Evolutionary conservation across 441 rosid species (phyloP), one percentile per base, ranked within the genome.

Genomic region (Populus tomentosa): DNA sequence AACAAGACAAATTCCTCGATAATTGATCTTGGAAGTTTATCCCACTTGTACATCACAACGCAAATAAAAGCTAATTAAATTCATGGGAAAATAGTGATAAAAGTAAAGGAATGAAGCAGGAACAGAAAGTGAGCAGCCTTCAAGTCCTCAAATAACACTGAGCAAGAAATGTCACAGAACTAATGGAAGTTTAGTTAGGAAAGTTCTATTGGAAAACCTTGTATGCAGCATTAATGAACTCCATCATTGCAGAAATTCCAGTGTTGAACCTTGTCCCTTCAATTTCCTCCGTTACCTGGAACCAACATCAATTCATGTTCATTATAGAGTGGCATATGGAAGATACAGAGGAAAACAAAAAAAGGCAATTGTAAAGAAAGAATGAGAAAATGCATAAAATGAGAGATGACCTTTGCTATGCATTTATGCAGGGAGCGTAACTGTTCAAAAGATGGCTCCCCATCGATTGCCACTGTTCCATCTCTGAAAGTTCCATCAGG

Each of bases 241-340:
- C 99, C 99, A 96, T 94, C 98, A 96, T 94, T 78, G 97, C 94
- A 71, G 99, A 96, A 82, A 96, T 94, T 67, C 98, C 98, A 0
- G 99, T 94, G 88, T 92, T 96, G 82, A 96, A 96, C 81, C 99
- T 73, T 26, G 97, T 96, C 32, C 89, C 95, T 88, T 94, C 97
- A 38, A 89, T 89, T 86, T 96, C 99, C 84, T 96, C 98, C 0
- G 92, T 90, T 70, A 96, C 97, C 99, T 94, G 88, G 78, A 70
- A 59, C 62, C 70, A 73, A 73, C 80, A 78, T 68, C 30, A 16
- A 77, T 59, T 72, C 77, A 3, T 67, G 68, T 23, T 11, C 71
- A 24, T 10, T 21, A 23, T 13, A 70, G 21, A n/a, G 42, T 50
- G 14, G 28, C 69, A 70, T 38, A 70, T 21, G 56, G 42, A 40